phyloP scores from a whole-genome alignment of 2,329 filamentous ascomycete genomes.

The Aaosphaeria arxii region DNA sequence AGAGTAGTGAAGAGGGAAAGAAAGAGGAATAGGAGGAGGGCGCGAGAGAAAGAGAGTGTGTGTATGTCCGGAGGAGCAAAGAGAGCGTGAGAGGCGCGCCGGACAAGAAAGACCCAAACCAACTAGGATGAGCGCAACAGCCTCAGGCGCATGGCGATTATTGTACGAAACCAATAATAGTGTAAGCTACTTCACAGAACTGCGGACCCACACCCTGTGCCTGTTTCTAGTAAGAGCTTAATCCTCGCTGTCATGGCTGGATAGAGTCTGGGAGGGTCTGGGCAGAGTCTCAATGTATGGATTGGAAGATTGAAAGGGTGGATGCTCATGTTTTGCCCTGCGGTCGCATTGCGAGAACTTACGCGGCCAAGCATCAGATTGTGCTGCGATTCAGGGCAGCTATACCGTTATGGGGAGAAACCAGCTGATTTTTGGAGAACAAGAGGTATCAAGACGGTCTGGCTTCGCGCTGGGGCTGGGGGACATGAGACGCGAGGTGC shows the following conservation, averaged over 20 bases:
- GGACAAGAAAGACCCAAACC: conserved; percentile 28
- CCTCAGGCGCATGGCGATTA: conserved; percentile 17
- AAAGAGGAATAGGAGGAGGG: conserved; percentile 13
- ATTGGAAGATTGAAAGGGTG: conserved; percentile 12
- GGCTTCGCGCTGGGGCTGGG: conserved; percentile 26
- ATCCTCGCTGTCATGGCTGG: conserved; percentile 6
- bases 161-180: too few relatives aligned
- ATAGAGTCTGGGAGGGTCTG: background rate
- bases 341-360: conserved; percentile 21
- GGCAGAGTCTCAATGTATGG: background rate
- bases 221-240: conserved; percentile 27
- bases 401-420: conserved; percentile 10
- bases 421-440: conserved; percentile 11
- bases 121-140: conserved; percentile 15
- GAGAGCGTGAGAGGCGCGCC: conserved; percentile 10
- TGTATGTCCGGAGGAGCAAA: conserved; percentile 4
- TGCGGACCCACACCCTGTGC: conserved; percentile 3
- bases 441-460: conserved; percentile 34
- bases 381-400: conserved; percentile 14
- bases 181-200: conserved; percentile 14
- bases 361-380: conserved; percentile 17
- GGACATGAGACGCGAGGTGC: conserved; percentile 32
- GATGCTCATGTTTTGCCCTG: conserved; percentile 9
- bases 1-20: conserved; percentile 8
- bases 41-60: conserved; percentile 21